Base-by-base conservation (phyloP, 805 yeast genomes). In the Wickerhamomyces strasburgensis region DNA sequence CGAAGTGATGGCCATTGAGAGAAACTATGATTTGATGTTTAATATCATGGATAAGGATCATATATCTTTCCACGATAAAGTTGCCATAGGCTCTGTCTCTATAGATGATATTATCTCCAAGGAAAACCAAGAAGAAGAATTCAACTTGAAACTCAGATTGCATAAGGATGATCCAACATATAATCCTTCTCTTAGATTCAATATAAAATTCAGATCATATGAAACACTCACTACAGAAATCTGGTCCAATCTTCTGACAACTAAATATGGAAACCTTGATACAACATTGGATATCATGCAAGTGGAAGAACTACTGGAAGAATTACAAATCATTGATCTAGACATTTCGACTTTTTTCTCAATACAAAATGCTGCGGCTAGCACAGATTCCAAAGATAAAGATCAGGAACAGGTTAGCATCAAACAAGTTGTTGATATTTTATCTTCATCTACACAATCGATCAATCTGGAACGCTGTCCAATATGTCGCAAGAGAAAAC, bases 41-140 rank as follows among this genome's bases (percentile, higher is more conserved):
- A 72, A 80, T 19, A 79, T 93, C 4, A 64, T 87, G 55, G 98
- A 90, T 57, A 84, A 82, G 46, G 98, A 90, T 57, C 72, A 77
- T 24, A 71, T 89, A 42, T 79, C 96, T 1, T 79, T 72, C 45
- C 87, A 93, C 57, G 96, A 90, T 51, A 72, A 78, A 30, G 86
- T 93, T 10, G 96, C 94, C 6, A 65, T 66, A 16, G 76, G 77
- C 5, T 62, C 75, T 4, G 55, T 87, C 14, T 72, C 83, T 0
- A 63, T 87, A 32, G 46, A 58, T 6, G 78, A 77, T 13, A 52
- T 83, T 14, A 36, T 68, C 42, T 38, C 43, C 18, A 9, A 35
- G 1, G 18, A 38, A 3, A 13, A 30, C 0, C 36, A 37, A 1
- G 50, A 52, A 1, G 35, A 36, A 7, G 47, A 47, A 5, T 61